Evolutionary conservation across 1,139 yeast genomes (phyloP), one percentile per base, ranked within the genome.

Genomic region (Scheffersomyces titani): DNA sequence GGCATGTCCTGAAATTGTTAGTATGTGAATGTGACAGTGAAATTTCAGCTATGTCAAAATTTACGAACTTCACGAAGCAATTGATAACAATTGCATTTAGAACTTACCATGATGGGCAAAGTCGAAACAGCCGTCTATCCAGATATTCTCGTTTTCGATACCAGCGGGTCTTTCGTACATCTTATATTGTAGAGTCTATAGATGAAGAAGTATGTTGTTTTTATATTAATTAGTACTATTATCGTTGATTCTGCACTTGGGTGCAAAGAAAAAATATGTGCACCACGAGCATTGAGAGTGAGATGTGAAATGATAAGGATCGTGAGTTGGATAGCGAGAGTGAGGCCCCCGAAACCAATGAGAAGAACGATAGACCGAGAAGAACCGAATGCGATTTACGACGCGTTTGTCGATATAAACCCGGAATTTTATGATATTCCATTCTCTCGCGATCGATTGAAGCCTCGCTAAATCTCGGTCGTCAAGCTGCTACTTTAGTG

Each of bases 61-160:
- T 47, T 7, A 22, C 21, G 51, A 40, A 24, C 18, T 46, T 19
- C 6, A 5, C 49, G 19, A 21, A 45, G 22, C n/a, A 49, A 47
- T 52, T 50, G 36, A 49, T 40, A 47, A 18, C 20, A 40, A 18
- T 44, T 19, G 40, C 44, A 19, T 5, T 19, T 19, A 11, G 9
- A 18, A 76, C 87, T 55, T 77, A 82, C 94, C 99, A 67, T 94
- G 98, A 70, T 94, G 99, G 47, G 97, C 92, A 75, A 94, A 94
- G 71, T 94, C 99, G 74, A 94, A 94, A 69, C 99, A 94, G 0
- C 99, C 99, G 70, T 94, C 99, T 49, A 94, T 86, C 99, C 98
- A 94, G 60, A 92, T 87, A 57, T 75, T 70, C 57, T 75, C 67
- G 54, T 75, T 64, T 57, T 78, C 82, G 51, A 80, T 79, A 20